Percentiles rank a stretch among this genome's conserved stretches.
These are phyloP conservation scores for Geotrichum fermentans DNA, from an alignment of 1,139 yeast genomes.

Conservation along the genomic window DNA sequence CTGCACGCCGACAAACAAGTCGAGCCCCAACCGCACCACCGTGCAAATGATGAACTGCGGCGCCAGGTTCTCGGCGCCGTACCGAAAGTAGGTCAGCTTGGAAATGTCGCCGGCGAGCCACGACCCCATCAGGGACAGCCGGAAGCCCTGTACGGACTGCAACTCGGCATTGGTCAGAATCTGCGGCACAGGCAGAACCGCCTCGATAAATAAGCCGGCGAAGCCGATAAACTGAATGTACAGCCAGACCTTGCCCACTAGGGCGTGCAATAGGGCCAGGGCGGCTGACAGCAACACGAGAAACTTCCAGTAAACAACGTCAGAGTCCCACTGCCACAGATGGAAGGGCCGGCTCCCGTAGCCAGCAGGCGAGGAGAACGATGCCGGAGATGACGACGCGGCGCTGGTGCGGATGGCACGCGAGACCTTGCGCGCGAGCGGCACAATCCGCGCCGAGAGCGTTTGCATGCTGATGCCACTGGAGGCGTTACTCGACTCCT, in stretches of 20 bases:
- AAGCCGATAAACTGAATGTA: constrained; percentile 65
- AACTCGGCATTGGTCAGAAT: constrained; percentile 65
- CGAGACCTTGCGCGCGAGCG: constrained; percentile 7
- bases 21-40: constrained; percentile 72
- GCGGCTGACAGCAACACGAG: constrained; percentile 45
- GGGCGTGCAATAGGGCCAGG: constrained; percentile 44
- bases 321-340: constrained; percentile 85
- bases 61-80: constrained; percentile 65
- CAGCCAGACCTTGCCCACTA: constrained; percentile 39
- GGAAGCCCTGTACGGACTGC: constrained; percentile 71
- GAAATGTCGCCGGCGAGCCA: constrained; percentile 89
- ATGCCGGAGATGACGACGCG: constrained; percentile 25
- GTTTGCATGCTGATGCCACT: background rate
- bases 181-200: constrained; percentile 84
- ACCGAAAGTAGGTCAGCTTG: constrained; percentile 65
- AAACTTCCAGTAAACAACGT: constrained; percentile 62
- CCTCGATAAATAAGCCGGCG: constrained; percentile 69
- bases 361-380: background rate
- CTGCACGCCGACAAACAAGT: constrained; percentile 70
- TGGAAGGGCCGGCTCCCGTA: constrained; percentile 49
- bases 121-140: constrained; percentile 64
- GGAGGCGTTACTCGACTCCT: background rate
- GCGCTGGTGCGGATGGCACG: constrained; percentile 17
- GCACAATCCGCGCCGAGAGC: background rate
- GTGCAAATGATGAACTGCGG: constrained; percentile 71